Percentiles rank a stretch among this genome's conserved stretches.
These are phyloP conservation scores for Pinus taeda DNA, from an alignment of 75 land plant species.

Conservation along the genomic window DNA sequence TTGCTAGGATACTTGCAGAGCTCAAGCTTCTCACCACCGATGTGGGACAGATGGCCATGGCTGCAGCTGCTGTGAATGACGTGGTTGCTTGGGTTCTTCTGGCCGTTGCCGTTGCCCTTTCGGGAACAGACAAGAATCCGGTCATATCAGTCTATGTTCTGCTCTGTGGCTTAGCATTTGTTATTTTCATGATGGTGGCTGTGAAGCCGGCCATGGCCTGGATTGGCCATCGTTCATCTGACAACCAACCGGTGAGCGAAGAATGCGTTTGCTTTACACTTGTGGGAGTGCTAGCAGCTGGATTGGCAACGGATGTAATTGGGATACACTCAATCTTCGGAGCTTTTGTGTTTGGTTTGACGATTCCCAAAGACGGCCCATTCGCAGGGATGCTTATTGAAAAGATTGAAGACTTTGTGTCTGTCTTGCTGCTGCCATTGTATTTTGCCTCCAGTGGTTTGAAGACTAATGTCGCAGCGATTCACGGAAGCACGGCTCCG, in stretches of 20 bases:
- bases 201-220: constrained; percentile 41
- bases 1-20: constrained; percentile 65
- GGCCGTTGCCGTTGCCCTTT: constrained; percentile 66
- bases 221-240: constrained; percentile 29
- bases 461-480: constrained; percentile 51
- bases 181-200: constrained; percentile 31
- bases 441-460: constrained; percentile 68
- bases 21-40: constrained; percentile 56
- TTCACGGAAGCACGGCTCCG: constrained; percentile 25
- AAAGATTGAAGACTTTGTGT: constrained; percentile 60
- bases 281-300: constrained; percentile 43
- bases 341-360: constrained; percentile 47
- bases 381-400: constrained; percentile 45
- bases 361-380: constrained; percentile 49
- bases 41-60: constrained; percentile 60
- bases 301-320: constrained; percentile 49
- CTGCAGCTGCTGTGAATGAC: constrained; percentile 73
- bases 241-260: constrained; percentile 41
- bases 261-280: constrained; percentile 33
- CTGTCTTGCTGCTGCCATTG: constrained; percentile 50
- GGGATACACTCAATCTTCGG: constrained; percentile 42
- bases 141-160: constrained; percentile 32
- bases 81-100: constrained; percentile 64
- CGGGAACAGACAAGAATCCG: constrained; percentile 38
- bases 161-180: constrained; percentile 50